Evolutionary conservation across 306 rosid genomes (phyloP).

Genomic region (Castanea crenata): DNA sequence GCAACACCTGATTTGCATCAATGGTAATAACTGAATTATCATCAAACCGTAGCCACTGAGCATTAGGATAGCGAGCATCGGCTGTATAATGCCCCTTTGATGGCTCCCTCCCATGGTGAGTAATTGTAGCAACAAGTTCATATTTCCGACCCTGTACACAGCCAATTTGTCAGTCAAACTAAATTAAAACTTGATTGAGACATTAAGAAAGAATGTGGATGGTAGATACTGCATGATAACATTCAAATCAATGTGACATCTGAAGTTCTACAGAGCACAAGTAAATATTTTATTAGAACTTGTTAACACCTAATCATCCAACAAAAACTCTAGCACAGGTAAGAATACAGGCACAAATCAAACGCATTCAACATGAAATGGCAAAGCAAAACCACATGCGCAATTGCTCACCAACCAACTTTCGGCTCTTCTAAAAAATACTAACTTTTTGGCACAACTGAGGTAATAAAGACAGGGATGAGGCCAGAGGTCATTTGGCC

Average conservation of each 20-base stretch:
- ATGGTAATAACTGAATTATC: slow-evolving; percentile 74
- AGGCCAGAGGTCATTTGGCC: too few species aligned
- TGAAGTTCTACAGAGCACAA: background rate
- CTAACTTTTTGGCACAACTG: too few species aligned
- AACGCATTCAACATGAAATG: background rate
- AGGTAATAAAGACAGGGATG: too few species aligned
- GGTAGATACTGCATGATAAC: too few species aligned
- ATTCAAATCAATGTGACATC: background rate
- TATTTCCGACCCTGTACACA: slow-evolving; percentile 75
- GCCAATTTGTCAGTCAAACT: background rate
- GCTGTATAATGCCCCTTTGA: slow-evolving; percentile 98
- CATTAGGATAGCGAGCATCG: slow-evolving; percentile 59
- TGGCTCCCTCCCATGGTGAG: slow-evolving; percentile 94
- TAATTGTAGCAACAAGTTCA: slow-evolving; percentile 86
- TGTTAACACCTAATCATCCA: background rate
- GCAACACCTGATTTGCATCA: slow-evolving; percentile 66
- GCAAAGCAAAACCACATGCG: background rate
- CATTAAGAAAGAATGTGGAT: background rate
- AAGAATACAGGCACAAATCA: background rate
- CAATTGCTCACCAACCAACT: background rate
- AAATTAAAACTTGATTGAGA: background rate
- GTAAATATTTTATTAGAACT: background rate
- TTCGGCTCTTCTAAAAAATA: background rate
- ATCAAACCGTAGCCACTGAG: slow-evolving; percentile 84
- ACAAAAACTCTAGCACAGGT: background rate